A percentile compares a stretch with the other conserved stretches of the same genome.
Conservation (phyloP, 2,329 filamentous ascomycete genomes). For the Cytospora paraplurivora region DNA sequence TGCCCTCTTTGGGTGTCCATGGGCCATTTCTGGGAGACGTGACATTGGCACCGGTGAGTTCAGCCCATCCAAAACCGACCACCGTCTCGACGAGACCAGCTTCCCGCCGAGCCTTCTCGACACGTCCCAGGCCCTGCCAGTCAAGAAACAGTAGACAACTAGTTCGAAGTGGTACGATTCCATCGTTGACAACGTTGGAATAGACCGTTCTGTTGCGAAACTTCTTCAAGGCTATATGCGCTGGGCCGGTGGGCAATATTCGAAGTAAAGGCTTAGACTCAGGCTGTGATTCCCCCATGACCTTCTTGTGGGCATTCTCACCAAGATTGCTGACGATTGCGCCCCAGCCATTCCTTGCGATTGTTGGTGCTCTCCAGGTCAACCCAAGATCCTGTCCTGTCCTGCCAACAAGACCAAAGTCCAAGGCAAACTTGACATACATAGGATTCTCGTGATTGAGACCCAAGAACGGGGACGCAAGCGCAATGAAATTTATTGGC, state of each 20-base stretch:
- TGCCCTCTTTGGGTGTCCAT: slow-evolving; percentile 44
- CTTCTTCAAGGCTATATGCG: slow-evolving; percentile 81
- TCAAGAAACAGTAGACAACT: slow-evolving; percentile 96
- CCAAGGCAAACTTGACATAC: slow-evolving; percentile 94
- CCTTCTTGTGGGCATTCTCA: slow-evolving; percentile 62
- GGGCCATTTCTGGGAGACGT: slow-evolving; percentile 48
- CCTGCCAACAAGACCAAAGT: slow-evolving; percentile 93
- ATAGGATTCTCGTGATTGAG: slow-evolving; percentile 96
- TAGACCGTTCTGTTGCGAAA: slow-evolving; percentile 92
- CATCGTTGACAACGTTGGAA: slow-evolving; percentile 96
- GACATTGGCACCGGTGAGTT: slow-evolving; percentile 75
- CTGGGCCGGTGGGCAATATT: slow-evolving; percentile 88
- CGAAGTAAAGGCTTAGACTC: slow-evolving; percentile 86
- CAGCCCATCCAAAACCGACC: slow-evolving; percentile 92
- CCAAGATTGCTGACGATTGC: slow-evolving; percentile 82
- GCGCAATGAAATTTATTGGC: slow-evolving; percentile 85
- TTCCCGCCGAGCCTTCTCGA: slow-evolving; percentile 91
- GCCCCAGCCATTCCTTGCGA: slow-evolving; percentile 84
- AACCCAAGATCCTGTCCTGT: slow-evolving; percentile 94
- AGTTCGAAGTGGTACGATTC: slow-evolving; percentile 91
- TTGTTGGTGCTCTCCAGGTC: slow-evolving; percentile 87
- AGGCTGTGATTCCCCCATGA: slow-evolving; percentile 65
- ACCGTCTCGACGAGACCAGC: slow-evolving; percentile 91
- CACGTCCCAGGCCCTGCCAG: slow-evolving; percentile 89
- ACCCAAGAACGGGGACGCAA: slow-evolving; percentile 86